Evolutionary conservation across 257 asterid genomes (phyloP), one percentile per base, ranked within the genome.

Genomic region (Solanum pennellii): DNA sequence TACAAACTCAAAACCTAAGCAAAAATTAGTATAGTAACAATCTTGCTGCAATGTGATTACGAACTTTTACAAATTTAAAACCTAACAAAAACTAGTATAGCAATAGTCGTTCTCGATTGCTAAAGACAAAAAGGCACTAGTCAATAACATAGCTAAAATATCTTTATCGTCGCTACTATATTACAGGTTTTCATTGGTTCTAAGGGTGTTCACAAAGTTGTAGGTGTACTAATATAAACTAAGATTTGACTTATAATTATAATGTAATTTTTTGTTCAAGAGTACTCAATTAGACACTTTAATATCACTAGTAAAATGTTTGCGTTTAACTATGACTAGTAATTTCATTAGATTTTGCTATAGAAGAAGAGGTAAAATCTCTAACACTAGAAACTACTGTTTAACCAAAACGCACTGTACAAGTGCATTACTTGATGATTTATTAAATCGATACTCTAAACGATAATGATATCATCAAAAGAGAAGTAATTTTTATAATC

Each of bases 91-190:
- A 23, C 29, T 37, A 18, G 29, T 35, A 35, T 35, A 27, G 9
- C 14, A 72, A 72, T 5, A 37, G 7, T 73, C 1, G 3, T 12
- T 21, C 5, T 11, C 47, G 5, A 10, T 37, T 37, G 31, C 29
- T 20, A 5, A 72, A 4, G 3, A 37, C 9, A 5, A 20, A 21
- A 73, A 35, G 14, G 8, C 20, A 35, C 7, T 20, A 74, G 11
- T 16, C 62, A 0, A 52, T 52, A 9, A 23, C 1, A 0, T 52
- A 52, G 0, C 25, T n/a, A 56, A 20, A 56, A 56, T 56, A 56
- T 0, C n/a, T 10, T 18, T 52, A 56, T 0, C n/a, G 4, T 52
- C 18, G n/a, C 6, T 3, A 15, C 0, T 15, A 1, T 1, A 9
- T 0, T 49, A 2, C 1, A 15, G 0, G 0, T 49, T 49, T 49